These are phyloP conservation scores for sorghum (Sorghum bicolor) DNA, from an alignment of 176 grass and related monocot species.

Conservation along the genomic window DNA sequence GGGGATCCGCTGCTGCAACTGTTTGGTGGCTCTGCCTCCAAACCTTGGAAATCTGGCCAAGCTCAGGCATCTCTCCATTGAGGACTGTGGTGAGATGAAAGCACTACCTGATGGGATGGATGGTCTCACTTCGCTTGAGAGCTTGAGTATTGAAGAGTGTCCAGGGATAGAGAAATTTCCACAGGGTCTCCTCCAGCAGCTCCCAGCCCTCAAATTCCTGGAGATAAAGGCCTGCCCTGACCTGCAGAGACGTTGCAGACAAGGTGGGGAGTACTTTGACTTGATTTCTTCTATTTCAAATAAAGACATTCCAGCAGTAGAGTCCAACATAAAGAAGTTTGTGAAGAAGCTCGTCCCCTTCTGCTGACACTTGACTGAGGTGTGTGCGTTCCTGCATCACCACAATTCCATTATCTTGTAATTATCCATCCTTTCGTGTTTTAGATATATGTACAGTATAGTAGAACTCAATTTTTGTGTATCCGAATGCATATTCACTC, in stretches of 20 bases:
- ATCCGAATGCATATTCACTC: not conserved
- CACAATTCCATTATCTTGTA: not conserved
- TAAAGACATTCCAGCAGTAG: not conserved
- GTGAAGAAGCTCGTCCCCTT: not conserved
- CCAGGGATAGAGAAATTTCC: slow-evolving; percentile 14
- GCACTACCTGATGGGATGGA: not conserved
- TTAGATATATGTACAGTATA: not conserved
- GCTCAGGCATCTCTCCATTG: not conserved
- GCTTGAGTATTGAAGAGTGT: not conserved
- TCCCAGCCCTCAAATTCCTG: not conserved
- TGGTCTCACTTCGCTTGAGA: not conserved
- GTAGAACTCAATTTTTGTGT: not conserved
- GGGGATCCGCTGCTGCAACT: fast-evolving
- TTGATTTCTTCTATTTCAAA: not conserved
- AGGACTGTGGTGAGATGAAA: not conserved
- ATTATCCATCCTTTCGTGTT: not conserved
- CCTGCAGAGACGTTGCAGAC: not conserved
- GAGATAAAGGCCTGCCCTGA: not conserved
- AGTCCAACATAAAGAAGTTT: not conserved
- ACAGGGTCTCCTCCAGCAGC: not conserved
- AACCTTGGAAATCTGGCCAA: slow-evolving; percentile 15
- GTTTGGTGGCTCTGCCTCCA: slow-evolving; percentile 1
- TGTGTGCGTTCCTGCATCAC: not conserved
- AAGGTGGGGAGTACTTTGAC: slow-evolving; percentile 19
- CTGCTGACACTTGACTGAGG: not conserved